Conservation (phyloP, 352 stramenopile genomes). For the Globisporangium apiculatum region DNA sequence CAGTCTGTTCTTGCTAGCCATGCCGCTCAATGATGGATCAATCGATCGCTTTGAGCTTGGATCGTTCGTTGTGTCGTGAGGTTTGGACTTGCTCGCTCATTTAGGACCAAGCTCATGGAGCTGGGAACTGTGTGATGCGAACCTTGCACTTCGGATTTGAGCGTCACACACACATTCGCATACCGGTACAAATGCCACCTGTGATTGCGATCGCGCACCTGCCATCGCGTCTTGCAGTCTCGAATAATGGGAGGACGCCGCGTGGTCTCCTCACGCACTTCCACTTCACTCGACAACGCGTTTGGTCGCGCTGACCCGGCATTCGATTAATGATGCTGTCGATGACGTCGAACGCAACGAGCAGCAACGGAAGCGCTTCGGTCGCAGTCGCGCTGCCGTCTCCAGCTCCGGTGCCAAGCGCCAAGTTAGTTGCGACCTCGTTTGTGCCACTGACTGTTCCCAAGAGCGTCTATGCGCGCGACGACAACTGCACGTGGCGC, state of each 20-base stretch:
- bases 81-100: background rate
- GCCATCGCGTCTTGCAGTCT: background rate
- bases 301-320: background rate
- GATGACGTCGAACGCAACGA: background rate
- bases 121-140: no score
- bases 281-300: no score
- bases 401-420: constrained; percentile 2
- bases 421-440: background rate
- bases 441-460: background rate
- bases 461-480: constrained; percentile 30
- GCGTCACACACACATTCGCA: no score
- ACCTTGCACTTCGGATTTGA: no score
- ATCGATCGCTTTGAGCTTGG: no score
- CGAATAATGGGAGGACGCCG: no score
- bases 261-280: no score
- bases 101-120: background rate
- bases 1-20: no score
- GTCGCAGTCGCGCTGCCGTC: constrained; percentile 14
- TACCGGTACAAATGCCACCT: no score
- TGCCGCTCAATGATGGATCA: no score
- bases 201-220: constrained; percentile 1
- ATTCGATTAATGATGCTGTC: background rate
- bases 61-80: no score
- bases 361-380: constrained; percentile 11
- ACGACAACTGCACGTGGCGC: constrained; percentile 35